Conservation (phyloP, 75 land plant genomes). For the Chamaecyparis obtusa region DNA sequence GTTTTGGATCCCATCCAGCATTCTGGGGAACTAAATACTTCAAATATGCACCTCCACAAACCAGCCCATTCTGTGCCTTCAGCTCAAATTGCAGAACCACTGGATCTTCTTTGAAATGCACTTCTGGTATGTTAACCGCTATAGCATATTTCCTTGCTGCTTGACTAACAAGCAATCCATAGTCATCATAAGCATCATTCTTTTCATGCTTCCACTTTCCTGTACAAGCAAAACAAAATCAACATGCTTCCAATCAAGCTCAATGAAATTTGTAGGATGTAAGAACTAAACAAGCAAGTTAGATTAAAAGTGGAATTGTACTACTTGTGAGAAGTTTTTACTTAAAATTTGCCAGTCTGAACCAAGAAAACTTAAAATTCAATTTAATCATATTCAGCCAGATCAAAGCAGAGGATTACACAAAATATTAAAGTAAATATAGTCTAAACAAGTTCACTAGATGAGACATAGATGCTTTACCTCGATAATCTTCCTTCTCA, state of each 20-base stretch:
- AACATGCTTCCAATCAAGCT: background rate
- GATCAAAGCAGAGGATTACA: background rate
- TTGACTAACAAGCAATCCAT: slow-evolving; percentile 92
- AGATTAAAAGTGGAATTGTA: background rate
- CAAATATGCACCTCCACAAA: slow-evolving; percentile 94
- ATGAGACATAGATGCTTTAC: background rate
- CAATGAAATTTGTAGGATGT: background rate
- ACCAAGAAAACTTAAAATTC: background rate
- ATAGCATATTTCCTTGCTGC: slow-evolving; percentile 89
- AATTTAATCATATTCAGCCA: background rate
- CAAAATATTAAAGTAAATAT: background rate
- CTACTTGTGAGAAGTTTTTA: background rate
- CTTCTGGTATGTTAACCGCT: slow-evolving; percentile 59
- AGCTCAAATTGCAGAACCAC: slow-evolving; percentile 79
- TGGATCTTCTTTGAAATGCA: slow-evolving; percentile 57
- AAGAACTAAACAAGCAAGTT: background rate
- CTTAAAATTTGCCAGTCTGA: background rate
- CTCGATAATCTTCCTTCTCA: slow-evolving; percentile 7
- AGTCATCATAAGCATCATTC: slow-evolving; percentile 96
- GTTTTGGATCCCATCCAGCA: slow-evolving; percentile 68
- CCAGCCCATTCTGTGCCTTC: slow-evolving; percentile 83
- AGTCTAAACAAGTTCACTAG: background rate
- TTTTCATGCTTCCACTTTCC: slow-evolving; percentile 96
- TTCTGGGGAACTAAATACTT: slow-evolving; percentile 85
- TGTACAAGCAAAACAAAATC: slow-evolving; percentile 18